Evolutionary conservation across 1,284 basidiomycete species (phyloP), one percentile per base, ranked within the genome.

Genomic region (Polyporus tsugae): DNA sequence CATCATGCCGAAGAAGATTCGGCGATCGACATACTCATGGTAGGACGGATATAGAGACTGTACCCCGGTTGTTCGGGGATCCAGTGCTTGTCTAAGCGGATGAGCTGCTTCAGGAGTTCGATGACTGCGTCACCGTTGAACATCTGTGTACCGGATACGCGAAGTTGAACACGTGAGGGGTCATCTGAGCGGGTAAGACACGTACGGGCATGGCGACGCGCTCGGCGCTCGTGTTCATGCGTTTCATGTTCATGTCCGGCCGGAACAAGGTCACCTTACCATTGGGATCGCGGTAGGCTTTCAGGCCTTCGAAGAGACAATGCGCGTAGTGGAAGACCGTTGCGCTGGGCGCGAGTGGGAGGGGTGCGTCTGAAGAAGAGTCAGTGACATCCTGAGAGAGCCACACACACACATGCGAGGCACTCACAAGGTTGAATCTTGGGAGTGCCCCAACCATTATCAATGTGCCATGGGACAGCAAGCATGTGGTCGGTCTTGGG

Each of bases 171-270:
- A 44, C 39, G 38, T 4, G 59, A 33, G 10, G 19, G 11, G 35
- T 38, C 61, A 53, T n/a, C 33, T n/a, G 55, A 60, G 39, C 36
- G 60, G 53, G 29, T 36, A 25, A 25, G 38, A 61, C 29, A 80
- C 90, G 72, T 72, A 94, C 94, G 7, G 95, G 95, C 58, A 96
- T 80, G 33, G 94, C 92, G 68, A 95, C 83, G 44, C 93, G 86
- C 64, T 79, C 65, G 15, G 95, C 95, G 73, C 92, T 95, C 44
- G 73, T 86, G 81, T 95, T 95, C 94, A 96, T 94, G 44, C 95
- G 89, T 79, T 89, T 90, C 97, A 99, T 99, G 85, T 99, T 99
- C 92, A 97, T 97, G 79, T 99, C 96, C 1, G 98, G 98, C 63
- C 98, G 86, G 87, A 99, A 99, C 70, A 99, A 82, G 15, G 95